Evolutionary conservation across 768 basidiomycete genomes (phyloP).

Genomic region (Collybiopsis confluens): DNA sequence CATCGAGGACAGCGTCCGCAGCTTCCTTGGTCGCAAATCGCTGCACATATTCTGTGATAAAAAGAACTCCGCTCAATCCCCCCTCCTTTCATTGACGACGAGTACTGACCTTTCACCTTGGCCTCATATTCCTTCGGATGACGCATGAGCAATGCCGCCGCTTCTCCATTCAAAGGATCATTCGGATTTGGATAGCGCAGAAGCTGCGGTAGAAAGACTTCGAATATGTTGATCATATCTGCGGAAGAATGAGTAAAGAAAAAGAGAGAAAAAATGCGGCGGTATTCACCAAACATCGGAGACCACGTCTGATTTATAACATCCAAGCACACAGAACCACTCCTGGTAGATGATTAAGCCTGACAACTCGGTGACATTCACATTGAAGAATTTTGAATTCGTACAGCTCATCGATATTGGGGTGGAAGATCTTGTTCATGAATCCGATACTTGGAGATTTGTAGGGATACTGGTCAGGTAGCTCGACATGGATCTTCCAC

Average conservation of each 20-base stretch:
- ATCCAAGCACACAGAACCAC: conserved; percentile 96
- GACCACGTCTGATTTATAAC: conserved; percentile 99
- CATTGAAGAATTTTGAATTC: conserved; percentile 31
- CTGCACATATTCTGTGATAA: conserved; percentile 86
- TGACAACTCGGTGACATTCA: conserved; percentile 5
- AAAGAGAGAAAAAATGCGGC: not conserved
- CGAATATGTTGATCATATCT: conserved; percentile 99
- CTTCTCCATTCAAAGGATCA: conserved; percentile 97
- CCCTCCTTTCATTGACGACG: not conserved
- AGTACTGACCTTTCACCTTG: conserved; percentile 78
- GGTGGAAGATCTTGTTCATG: conserved; percentile 99
- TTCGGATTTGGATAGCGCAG: conserved; percentile 98
- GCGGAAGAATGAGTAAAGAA: not conserved
- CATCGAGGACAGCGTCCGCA: conserved; percentile 66
- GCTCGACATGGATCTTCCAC: conserved; percentile 99
- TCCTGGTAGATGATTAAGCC: conserved; percentile 42
- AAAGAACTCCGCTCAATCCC: not conserved
- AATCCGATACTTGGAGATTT: conserved; percentile 99
- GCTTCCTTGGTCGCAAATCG: conserved; percentile 90
- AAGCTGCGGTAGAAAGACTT: conserved; percentile 95
- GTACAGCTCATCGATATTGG: conserved; percentile 97
- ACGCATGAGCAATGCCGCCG: conserved; percentile 94
- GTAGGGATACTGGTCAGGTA: conserved; percentile 98
- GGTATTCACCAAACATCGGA: conserved; percentile 91
- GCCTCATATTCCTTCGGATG: conserved; percentile 94